Evolutionary conservation across 371 early-diverging fungal genomes (phyloP).

Genomic region (Mucor velutinosus): DNA sequence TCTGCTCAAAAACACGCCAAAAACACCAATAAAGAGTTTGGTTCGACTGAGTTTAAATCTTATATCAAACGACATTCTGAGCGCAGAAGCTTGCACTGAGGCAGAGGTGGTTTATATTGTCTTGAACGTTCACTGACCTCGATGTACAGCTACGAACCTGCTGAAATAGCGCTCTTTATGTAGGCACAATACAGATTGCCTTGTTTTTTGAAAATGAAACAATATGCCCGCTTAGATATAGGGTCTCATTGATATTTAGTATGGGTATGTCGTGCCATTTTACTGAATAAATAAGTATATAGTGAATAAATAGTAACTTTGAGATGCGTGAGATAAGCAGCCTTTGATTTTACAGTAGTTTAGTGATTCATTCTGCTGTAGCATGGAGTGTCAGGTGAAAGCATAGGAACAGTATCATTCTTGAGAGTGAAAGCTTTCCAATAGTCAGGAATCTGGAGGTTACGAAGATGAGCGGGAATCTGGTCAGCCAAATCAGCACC

Average conservation of each 20-base stretch:
- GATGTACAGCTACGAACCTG: too few species aligned
- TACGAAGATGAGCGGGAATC: conserved; percentile 38
- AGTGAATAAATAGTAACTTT: neutral
- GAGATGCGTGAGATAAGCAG: neutral
- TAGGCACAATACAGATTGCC: too few species aligned
- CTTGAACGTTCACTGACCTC: too few species aligned
- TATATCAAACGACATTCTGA: too few species aligned
- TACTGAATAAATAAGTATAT: neutral
- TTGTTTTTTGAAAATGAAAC: too few species aligned
- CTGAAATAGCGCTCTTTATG: too few species aligned
- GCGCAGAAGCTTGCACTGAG: too few species aligned
- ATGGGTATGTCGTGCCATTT: neutral
- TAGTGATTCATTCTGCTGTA: neutral
- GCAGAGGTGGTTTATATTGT: too few species aligned
- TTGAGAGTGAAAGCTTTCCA: conserved; percentile 45
- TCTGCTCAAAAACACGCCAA: too few species aligned
- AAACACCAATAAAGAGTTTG: too few species aligned
- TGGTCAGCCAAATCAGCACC: conserved; percentile 21
- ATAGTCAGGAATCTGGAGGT: conserved; percentile 32
- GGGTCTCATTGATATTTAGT: too few species aligned
- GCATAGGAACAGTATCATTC: conserved; percentile 38
- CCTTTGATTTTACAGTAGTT: neutral
- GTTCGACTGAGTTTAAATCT: too few species aligned
- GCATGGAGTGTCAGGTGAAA: conserved; percentile 26
- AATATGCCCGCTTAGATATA: neutral